Evolutionary conservation across 805 yeast genomes (phyloP), one percentile per base, ranked within the genome.

Genomic region (Diddensiella caesifluorescens): DNA sequence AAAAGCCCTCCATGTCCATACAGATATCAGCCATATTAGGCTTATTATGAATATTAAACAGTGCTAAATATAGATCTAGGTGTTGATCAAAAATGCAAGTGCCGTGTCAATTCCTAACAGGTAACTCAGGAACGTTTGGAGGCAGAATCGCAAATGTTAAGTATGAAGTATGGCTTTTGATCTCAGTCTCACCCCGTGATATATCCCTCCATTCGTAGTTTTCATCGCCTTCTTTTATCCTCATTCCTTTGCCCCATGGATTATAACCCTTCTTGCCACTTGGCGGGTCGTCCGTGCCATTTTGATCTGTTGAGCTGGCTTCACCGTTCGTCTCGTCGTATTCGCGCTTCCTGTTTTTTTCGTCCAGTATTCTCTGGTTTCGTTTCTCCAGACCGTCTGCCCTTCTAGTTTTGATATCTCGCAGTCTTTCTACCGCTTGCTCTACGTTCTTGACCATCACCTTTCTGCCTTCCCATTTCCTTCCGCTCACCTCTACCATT

Each of bases 111-210:
- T n/a, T n/a, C n/a, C n/a, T n/a, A n/a, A n/a, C n/a, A n/a, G n/a
- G n/a, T n/a, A n/a, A n/a, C n/a, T n/a, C n/a, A n/a, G n/a, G n/a
- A n/a, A n/a, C n/a, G 12, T n/a, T 12, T 2, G 71, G 69, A 4
- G 70, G 67, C 20, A 64, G 52, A 26, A 69, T 71, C 19, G 98
- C 99, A 72, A 92, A 92, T 1, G 96, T 86, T 55, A 92, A 65
- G 59, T 87, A 92, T 0, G 96, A 86, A 0, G 99, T 92, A 55
- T 92, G 99, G 4, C 88, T 81, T 65, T 90, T 90, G 53, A 90
- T 70, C 58, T 92, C 97, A 2, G 79, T 55, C 60, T 90, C 98
- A 5, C 80, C 69, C 59, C 79, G 81, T 13, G 95, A 78, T n/a
- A 89, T 92, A 51, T 85, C 73, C 43, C 70, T 67, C 99, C 99